A percentile compares a stretch with the other conserved stretches of the same genome.
phyloP scores from a whole-genome alignment of 805 yeast species.

The Ogataea parapolymorpha region DNA sequence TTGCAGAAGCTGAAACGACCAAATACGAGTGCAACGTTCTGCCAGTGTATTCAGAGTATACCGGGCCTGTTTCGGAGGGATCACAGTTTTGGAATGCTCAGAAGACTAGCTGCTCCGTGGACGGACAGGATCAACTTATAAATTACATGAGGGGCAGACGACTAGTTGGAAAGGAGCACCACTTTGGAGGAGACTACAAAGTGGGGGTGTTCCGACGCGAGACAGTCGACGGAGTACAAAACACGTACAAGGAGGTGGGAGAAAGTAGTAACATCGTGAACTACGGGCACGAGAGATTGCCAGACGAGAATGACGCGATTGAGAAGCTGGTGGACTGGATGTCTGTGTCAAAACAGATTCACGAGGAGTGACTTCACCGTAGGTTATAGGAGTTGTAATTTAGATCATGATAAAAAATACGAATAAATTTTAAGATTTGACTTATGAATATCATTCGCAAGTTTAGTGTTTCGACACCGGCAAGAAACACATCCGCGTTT shows the following conservation, averaged over 20 bases:
- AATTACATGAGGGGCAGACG: slow-evolving; percentile 23
- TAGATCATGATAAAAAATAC: not conserved
- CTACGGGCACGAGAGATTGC: slow-evolving; percentile 23
- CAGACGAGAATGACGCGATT: slow-evolving; percentile 17
- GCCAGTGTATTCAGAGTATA: slow-evolving; percentile 17
- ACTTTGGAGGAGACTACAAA: not conserved
- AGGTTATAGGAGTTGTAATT: not conserved
- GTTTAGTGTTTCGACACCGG: not conserved
- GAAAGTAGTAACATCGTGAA: slow-evolving; percentile 13
- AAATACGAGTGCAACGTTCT: slow-evolving; percentile 19
- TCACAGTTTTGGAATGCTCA: slow-evolving; percentile 12
- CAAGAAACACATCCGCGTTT: not conserved
- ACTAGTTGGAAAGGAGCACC: slow-evolving; percentile 17
- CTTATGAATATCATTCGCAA: not conserved
- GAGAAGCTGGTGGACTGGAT: slow-evolving; percentile 24
- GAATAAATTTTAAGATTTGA: not conserved
- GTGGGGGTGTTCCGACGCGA: slow-evolving; percentile 7
- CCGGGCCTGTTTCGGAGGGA: slow-evolving; percentile 10
- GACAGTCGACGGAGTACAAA: slow-evolving; percentile 1
- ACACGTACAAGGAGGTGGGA: slow-evolving; percentile 9
- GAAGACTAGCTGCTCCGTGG: not conserved
- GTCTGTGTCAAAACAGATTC: slow-evolving; percentile 16
- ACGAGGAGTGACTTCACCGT: slow-evolving; percentile 6
- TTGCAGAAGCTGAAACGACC: not conserved
- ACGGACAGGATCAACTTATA: slow-evolving; percentile 4